A percentile compares a stretch with the other conserved stretches of the same genome.
Conservation (phyloP, 2,329 filamentous ascomycete genomes). For the Exserohilum turcica region DNA sequence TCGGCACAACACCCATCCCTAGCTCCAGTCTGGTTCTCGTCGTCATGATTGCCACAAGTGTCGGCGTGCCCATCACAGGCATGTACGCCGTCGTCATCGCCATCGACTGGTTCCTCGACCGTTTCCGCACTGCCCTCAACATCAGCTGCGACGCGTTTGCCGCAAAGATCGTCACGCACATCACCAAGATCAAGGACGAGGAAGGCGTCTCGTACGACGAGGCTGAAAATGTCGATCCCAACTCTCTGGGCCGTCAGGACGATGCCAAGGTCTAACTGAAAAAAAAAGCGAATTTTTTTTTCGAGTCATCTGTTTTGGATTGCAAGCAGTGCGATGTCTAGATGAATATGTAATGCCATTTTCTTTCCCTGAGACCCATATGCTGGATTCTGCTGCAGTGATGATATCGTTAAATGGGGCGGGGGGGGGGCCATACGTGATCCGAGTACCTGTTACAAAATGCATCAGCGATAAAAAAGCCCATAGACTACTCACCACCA, state of each 20-base stretch:
- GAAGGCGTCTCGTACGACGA: slow-evolving; percentile 32
- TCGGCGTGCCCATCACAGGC: slow-evolving; percentile 54
- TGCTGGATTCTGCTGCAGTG: background rate
- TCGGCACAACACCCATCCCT: slow-evolving; percentile 61
- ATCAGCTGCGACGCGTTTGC: slow-evolving; percentile 59
- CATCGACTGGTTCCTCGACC: slow-evolving; percentile 63
- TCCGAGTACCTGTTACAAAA: background rate
- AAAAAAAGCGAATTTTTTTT: background rate
- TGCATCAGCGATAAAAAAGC: too few relatives aligned
- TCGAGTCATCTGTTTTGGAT: background rate
- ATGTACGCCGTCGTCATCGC: slow-evolving; percentile 61
- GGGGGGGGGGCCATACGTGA: background rate
- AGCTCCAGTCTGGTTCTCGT: slow-evolving; percentile 58
- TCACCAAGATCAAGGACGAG: slow-evolving; percentile 46
- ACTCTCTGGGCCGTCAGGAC: slow-evolving; percentile 9
- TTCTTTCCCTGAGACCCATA: background rate
- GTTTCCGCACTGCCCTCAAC: slow-evolving; percentile 59
- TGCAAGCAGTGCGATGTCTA: background rate
- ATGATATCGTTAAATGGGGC: background rate
- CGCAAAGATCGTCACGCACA: slow-evolving; percentile 47
- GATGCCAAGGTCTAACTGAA: slow-evolving; percentile 3
- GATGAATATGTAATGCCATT: background rate
- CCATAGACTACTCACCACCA: too few relatives aligned
- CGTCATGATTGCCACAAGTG: slow-evolving; percentile 57
- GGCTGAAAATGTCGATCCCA: slow-evolving; percentile 11